Conservation (phyloP, 345 rosid species). For the Populus davidiana region DNA sequence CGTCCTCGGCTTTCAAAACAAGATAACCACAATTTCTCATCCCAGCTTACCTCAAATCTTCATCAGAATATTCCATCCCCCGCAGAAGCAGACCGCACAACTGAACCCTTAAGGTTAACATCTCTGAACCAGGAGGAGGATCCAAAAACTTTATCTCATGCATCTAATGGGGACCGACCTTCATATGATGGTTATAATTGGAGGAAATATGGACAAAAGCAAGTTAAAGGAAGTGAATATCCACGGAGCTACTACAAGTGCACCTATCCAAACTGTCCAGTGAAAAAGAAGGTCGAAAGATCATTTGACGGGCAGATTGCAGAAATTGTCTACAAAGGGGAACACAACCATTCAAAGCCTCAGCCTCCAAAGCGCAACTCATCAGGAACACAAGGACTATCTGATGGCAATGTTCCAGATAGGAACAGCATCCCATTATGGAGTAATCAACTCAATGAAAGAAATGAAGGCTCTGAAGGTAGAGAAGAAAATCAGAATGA, state of each 20-base stretch:
- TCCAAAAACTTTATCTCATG: conserved; percentile 23
- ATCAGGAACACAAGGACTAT: conserved; percentile 41
- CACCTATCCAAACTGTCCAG: conserved; percentile 84
- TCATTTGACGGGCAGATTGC: conserved; percentile 83
- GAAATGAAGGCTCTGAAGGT: conserved; percentile 42
- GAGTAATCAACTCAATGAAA: conserved; percentile 38
- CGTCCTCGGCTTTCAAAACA: conserved; percentile 29
- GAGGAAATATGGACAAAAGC: conserved; percentile 98
- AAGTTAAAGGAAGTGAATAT: conserved; percentile 94
- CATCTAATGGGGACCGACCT: conserved; percentile 46
- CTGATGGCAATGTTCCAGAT: conserved; percentile 46
- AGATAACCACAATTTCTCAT: conserved; percentile 32
- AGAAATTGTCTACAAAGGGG: conserved; percentile 93
- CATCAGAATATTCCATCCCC: conserved; percentile 25
- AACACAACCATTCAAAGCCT: conserved; percentile 83
- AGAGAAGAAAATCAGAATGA: conserved; percentile 45
- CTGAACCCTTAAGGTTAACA: conserved; percentile 31
- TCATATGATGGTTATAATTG: conserved; percentile 93
- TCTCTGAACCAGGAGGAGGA: conserved; percentile 45
- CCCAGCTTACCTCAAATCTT: conserved; percentile 33
- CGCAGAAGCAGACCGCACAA: conserved; percentile 27
- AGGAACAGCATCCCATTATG: conserved; percentile 18
- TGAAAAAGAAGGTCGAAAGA: conserved; percentile 93
- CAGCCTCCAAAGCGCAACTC: conserved; percentile 60
- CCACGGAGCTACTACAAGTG: conserved; percentile 97